Evolutionary conservation across 768 basidiomycete genomes (phyloP).

Genomic region (Leccinum disarticulatum): DNA sequence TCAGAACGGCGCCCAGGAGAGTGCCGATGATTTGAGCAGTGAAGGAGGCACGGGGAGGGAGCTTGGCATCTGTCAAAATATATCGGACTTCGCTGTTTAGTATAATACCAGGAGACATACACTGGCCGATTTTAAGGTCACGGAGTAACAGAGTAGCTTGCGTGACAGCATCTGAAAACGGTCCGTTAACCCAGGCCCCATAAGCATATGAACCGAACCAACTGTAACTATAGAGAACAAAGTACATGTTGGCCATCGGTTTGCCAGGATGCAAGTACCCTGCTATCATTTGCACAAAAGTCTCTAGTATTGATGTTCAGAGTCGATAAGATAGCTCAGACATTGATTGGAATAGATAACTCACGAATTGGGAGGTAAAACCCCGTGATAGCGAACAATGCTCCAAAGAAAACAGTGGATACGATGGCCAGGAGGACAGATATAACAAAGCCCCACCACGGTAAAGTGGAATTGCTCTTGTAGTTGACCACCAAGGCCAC

Average conservation of each 20-base stretch:
- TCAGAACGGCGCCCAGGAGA: conserved; percentile 49
- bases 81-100: conserved; percentile 38
- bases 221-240: conserved; percentile 49
- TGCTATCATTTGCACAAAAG: conserved; percentile 36
- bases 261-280: conserved; percentile 38
- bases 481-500: conserved; percentile 58
- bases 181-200: conserved; percentile 9
- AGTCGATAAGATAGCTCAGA: not conserved
- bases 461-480: conserved; percentile 50
- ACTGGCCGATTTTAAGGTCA: conserved; percentile 50
- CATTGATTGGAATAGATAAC: conserved; percentile 2
- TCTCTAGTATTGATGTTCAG: conserved; percentile 12
- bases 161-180: conserved; percentile 46
- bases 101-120: conserved; percentile 3
- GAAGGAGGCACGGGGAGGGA: conserved; percentile 65
- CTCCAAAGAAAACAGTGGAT: conserved; percentile 53
- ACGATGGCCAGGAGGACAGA: conserved; percentile 50
- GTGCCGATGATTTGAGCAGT: conserved; percentile 57
- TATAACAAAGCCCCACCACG: conserved; percentile 60
- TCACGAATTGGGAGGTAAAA: conserved; percentile 16
- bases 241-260: conserved; percentile 46
- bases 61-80: conserved; percentile 40
- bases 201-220: conserved; percentile 8
- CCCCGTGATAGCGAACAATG: conserved; percentile 53
- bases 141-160: conserved; percentile 53